Evolutionary conservation across 306 rosid genomes (phyloP), one percentile per base, ranked within the genome.

Genomic region (Cicer bijugum): DNA sequence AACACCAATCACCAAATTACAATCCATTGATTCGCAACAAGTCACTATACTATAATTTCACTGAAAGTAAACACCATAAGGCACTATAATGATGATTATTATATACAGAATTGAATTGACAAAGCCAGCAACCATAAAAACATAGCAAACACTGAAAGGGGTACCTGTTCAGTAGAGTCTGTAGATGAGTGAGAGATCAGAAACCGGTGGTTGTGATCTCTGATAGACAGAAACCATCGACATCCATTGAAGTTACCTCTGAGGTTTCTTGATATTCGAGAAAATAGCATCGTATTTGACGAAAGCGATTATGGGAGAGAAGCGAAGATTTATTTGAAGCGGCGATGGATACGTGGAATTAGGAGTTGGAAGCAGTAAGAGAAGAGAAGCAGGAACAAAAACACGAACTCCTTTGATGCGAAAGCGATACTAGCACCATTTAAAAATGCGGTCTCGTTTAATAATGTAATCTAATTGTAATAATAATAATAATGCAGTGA

Each of bases 221-320:
- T 78, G 45, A 59, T 40, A 67, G 89, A 78, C 5, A 77, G 67
- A 52, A 85, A 63, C 81, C 88, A 50, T 4, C 93, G 88, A 64
- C 79, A 79, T 43, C 81, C 84, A 28, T 76, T 78, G 78, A 80
- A 68, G 81, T 82, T 43, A 52, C 67, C 61, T 79, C 87, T 86
- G 48, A 65, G 85, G 74, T 90, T 82, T 84, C 80, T 74, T 9
- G 86, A 82, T 64, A 82, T 69, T 84, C 86, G 89, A 72, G 84
- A 84, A 76, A 89, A 80, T 1, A 86, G 42, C 97, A 89, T 93
- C 78, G 56, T 44, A 12, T 8, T 19, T 4, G 16, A 43, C 42
- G 68, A 68, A 74, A 20, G 16, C 6, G 28, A 57, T 28, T 28
- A 2, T 66, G 40, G 7, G 59, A 33, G 65, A 19, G 35, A 57